Conservation (phyloP, 83 land plant species). For the Diphasiastrum complanatum region DNA sequence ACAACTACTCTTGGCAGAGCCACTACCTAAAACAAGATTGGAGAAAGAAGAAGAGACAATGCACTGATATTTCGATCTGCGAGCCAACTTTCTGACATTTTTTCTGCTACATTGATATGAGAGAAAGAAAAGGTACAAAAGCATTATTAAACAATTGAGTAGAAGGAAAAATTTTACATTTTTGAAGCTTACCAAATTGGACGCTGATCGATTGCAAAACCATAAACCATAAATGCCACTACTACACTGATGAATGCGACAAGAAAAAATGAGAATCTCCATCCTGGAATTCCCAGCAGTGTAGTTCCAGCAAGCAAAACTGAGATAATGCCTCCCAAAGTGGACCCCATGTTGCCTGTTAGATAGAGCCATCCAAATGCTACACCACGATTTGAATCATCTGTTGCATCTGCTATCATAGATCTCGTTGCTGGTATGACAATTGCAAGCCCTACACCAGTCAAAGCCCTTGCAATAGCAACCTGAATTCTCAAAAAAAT, state of each 20-base stretch:
- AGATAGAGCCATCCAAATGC: background rate
- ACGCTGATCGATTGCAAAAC: background rate
- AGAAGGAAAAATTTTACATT: too few species aligned
- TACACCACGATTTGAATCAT: background rate
- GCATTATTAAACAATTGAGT: too few species aligned
- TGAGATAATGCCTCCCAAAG: background rate
- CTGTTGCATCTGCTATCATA: background rate
- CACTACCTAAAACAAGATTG: too few species aligned
- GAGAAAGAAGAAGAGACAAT: too few species aligned
- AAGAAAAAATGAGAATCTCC: constrained; percentile 2
- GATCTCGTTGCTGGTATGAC: background rate
- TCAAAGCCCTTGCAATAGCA: background rate
- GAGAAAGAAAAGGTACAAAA: too few species aligned
- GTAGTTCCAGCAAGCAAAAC: background rate
- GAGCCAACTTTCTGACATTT: too few species aligned
- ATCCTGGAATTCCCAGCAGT: background rate
- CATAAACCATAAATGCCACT: background rate
- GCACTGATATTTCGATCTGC: too few species aligned
- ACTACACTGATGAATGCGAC: background rate
- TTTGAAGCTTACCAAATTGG: too few species aligned
- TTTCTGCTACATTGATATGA: too few species aligned
- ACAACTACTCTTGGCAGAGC: too few species aligned
- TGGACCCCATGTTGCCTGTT: background rate
- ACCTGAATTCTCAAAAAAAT: background rate
- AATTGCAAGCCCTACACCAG: constrained; percentile 1